Conservation (phyloP, 75 land plant species). For the Isoetes taiwanensis region DNA sequence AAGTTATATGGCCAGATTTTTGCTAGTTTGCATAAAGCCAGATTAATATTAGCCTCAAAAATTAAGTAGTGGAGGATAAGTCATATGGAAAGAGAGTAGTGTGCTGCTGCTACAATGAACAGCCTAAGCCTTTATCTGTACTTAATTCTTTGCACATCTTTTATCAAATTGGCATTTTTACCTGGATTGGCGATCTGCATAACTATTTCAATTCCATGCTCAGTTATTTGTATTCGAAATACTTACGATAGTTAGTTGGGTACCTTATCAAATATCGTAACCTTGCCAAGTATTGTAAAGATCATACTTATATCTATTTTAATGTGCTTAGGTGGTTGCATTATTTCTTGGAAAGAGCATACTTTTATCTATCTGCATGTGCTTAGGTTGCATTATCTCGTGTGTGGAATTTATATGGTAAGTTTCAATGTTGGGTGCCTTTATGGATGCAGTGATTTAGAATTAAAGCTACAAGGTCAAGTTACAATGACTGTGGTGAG, state of each 20-base stretch:
- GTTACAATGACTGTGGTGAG: conserved; percentile 49
- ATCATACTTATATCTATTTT: background rate
- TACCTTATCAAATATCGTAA: background rate
- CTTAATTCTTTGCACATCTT: too few relatives aligned
- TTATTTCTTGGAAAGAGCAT: background rate
- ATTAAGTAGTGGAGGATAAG: too few relatives aligned
- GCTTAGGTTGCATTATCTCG: background rate
- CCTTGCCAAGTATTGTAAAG: background rate
- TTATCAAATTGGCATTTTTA: too few relatives aligned
- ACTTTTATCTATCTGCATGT: background rate
- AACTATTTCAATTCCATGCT: too few relatives aligned
- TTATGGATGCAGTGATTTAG: conserved; percentile 64
- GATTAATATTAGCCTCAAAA: too few relatives aligned
- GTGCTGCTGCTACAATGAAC: too few relatives aligned
- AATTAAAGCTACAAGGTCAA: conserved; percentile 84
- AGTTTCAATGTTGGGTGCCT: too few relatives aligned
- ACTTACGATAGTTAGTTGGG: too few relatives aligned
- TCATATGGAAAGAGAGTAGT: too few relatives aligned
- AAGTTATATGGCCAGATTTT: background rate
- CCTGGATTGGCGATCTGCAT: too few relatives aligned
- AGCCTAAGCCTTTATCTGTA: too few relatives aligned
- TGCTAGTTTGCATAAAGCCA: background rate
- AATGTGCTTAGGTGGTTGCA: background rate
- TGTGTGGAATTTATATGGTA: conserved; percentile 8
- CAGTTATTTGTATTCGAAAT: too few relatives aligned